Percentiles rank a stretch among this genome's conserved stretches.
These are phyloP conservation scores for Lasiosphaeria miniovina DNA, from an alignment of 495 filamentous ascomycete species.

Conservation along the genomic window DNA sequence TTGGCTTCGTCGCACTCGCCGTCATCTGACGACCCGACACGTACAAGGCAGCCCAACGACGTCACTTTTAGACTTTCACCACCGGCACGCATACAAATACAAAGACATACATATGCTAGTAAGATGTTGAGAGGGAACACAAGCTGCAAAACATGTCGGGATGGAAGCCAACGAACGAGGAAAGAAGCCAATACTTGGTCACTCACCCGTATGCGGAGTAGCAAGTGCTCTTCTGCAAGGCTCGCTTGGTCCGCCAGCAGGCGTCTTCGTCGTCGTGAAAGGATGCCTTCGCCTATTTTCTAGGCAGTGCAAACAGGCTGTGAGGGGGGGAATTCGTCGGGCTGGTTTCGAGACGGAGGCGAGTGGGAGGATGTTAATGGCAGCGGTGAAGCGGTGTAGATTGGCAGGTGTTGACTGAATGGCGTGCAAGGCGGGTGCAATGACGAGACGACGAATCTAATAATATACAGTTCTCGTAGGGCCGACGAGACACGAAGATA, in stretches of 20 bases:
- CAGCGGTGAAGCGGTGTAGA: neutral
- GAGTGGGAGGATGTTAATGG: neutral
- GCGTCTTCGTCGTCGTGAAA: neutral
- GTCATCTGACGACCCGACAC: conserved; percentile 5
- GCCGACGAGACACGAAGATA: neutral
- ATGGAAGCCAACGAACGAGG: neutral
- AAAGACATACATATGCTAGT: no score
- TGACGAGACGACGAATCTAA: conserved; percentile 9
- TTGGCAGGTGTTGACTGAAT: neutral
- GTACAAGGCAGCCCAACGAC: conserved; percentile 9
- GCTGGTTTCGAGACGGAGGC: no score
- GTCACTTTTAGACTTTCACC: conserved; percentile 10
- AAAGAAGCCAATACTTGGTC: neutral
- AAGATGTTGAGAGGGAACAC: neutral
- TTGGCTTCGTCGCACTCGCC: conserved; percentile 1
- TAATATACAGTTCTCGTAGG: neutral
- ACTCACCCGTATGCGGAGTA: neutral
- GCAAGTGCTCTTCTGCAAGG: neutral
- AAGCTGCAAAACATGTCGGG: neutral
- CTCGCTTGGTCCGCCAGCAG: neutral
- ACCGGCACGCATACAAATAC: neutral
- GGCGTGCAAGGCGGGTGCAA: conserved; percentile 6
- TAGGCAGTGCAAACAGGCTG: no score
- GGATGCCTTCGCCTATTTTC: no score
- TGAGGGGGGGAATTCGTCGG: no score